Conservation (phyloP, 805 yeast genomes). For the Jamesozyma jinghongensis region DNA sequence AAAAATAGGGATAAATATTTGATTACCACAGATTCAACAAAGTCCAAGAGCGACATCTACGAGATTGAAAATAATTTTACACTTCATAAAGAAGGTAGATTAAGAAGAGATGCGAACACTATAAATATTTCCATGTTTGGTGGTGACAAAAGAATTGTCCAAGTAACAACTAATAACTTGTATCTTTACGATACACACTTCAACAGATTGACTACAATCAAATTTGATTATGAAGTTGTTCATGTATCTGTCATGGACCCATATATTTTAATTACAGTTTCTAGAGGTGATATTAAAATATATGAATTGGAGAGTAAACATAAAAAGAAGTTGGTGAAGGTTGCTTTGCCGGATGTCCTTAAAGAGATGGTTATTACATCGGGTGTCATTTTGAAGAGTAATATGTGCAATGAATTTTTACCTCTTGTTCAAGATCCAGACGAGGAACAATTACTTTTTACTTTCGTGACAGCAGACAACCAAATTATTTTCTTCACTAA, state of each 20-base stretch:
- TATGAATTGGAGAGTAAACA: conserved; percentile 36
- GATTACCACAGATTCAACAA: conserved; percentile 60
- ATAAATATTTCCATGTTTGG: conserved; percentile 56
- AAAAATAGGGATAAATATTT: conserved; percentile 45
- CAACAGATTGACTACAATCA: conserved; percentile 41
- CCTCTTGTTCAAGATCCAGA: conserved; percentile 15
- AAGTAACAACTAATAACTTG: conserved; percentile 60
- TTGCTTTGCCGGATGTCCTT: conserved; percentile 31
- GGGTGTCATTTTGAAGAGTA: conserved; percentile 51
- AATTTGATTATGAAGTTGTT: conserved; percentile 52
- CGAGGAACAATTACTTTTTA: conserved; percentile 37
- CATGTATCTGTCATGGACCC: conserved; percentile 57
- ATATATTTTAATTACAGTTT: conserved; percentile 50
- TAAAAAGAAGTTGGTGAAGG: conserved; percentile 29
- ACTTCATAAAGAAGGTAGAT: conserved; percentile 50
- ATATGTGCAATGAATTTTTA: conserved; percentile 37
- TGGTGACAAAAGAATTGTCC: conserved; percentile 52
- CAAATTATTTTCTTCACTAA: conserved; percentile 56
- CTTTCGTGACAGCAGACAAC: conserved; percentile 70
- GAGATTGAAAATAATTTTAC: conserved; percentile 54
- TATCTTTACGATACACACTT: conserved; percentile 55
- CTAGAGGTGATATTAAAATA: conserved; percentile 63
- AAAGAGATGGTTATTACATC: conserved; percentile 52
- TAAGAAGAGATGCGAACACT: conserved; percentile 54
- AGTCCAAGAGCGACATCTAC: conserved; percentile 59